Evolutionary conservation across 495 filamentous ascomycete species (phyloP).

Genomic region (Trichoderma reesei): DNA sequence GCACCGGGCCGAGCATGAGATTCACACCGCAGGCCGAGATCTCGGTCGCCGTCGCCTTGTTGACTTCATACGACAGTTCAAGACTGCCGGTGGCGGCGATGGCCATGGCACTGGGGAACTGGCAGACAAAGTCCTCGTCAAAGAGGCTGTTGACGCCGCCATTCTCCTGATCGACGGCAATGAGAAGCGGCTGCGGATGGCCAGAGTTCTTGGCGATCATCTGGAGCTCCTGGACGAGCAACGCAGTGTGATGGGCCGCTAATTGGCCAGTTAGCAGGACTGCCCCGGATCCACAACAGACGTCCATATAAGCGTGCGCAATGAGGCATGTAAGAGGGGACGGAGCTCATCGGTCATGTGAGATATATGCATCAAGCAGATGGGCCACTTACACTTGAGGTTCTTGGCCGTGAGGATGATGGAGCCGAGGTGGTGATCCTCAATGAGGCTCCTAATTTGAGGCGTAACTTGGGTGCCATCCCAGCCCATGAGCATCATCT

Average conservation of each 20-base stretch:
- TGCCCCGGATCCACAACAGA: neutral
- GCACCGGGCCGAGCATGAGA: conserved; percentile 77
- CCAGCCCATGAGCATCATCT: conserved; percentile 94
- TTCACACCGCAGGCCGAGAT: conserved; percentile 81
- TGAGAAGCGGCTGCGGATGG: conserved; percentile 73
- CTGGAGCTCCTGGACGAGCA: conserved; percentile 74
- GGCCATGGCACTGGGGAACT: conserved; percentile 88
- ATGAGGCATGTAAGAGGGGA: neutral
- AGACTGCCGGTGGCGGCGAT: conserved; percentile 75
- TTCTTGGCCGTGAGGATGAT: conserved; percentile 83
- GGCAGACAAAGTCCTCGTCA: conserved; percentile 82
- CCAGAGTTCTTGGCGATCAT: conserved; percentile 79
- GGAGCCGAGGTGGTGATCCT: conserved; percentile 68
- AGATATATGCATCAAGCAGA: neutral
- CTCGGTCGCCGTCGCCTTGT: conserved; percentile 79
- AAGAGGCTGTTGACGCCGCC: conserved; percentile 89
- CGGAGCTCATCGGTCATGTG: neutral
- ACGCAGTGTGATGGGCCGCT: conserved; percentile 79
- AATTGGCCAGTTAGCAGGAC: conserved; percentile 15
- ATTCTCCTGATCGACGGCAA: conserved; percentile 88
- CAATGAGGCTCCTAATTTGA: conserved; percentile 75
- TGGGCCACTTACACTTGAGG: conserved; percentile 58
- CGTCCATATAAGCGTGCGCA: neutral
- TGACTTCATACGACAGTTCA: conserved; percentile 68
- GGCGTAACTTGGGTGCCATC: conserved; percentile 81